These are phyloP conservation scores for Sclerotinia minor DNA, from an alignment of 2,329 filamentous ascomycete species.

Conservation along the genomic window DNA sequence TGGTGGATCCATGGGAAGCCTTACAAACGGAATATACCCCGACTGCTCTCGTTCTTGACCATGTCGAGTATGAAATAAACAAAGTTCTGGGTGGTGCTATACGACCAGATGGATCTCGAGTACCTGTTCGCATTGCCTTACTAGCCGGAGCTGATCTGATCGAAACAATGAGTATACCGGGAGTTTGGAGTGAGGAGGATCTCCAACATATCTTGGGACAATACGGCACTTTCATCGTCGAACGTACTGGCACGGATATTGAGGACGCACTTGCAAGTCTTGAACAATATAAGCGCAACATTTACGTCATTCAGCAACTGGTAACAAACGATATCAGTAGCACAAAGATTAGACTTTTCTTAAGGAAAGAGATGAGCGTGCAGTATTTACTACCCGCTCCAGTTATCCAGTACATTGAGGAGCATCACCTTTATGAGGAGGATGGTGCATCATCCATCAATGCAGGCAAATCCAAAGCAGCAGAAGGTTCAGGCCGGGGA, in stretches of 20 bases:
- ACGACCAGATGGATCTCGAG: constrained; percentile 64
- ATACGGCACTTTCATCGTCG: constrained; percentile 83
- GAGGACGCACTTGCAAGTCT: constrained; percentile 83
- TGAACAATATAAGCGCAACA: constrained; percentile 79
- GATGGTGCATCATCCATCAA: constrained; percentile 33
- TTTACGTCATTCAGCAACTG: constrained; percentile 72
- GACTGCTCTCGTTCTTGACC: constrained; percentile 85
- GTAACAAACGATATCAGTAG: constrained; percentile 85
- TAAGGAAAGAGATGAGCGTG: constrained; percentile 79
- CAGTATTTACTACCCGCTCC: constrained; percentile 72
- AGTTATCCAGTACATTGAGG: constrained; percentile 72
- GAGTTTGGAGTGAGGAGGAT: constrained; percentile 80
- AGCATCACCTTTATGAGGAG: constrained; percentile 65
- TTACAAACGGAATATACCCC: constrained; percentile 80
- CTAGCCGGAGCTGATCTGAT: constrained; percentile 77
- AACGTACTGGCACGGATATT: constrained; percentile 84
- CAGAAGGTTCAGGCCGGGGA: constrained; percentile 27
- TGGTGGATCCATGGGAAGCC: constrained; percentile 91
- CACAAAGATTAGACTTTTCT: constrained; percentile 77
- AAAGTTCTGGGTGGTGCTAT: constrained; percentile 72
- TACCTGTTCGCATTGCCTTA: constrained; percentile 69
- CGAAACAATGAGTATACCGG: constrained; percentile 63
- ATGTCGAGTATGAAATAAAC: constrained; percentile 90
- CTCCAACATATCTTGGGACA: constrained; percentile 82
- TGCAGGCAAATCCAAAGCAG: constrained; percentile 32